phyloP scores from a whole-genome alignment of 2,329 filamentous ascomycete genomes.

The Verticillium nonalfalfae region DNA sequence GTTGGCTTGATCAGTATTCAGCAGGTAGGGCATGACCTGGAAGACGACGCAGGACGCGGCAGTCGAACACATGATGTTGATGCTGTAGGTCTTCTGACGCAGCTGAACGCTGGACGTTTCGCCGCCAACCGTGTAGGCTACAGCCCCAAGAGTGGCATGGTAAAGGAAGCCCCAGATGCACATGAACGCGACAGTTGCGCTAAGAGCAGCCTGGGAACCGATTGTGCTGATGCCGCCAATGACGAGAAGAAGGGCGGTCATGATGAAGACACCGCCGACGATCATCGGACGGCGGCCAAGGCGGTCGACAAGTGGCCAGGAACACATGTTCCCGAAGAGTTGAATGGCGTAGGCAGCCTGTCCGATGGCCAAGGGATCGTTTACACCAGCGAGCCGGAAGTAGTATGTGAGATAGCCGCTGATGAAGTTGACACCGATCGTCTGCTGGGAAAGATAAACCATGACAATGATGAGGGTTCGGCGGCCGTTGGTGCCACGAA shows the following conservation, averaged over 20 bases:
- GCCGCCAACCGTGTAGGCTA: constrained; percentile 21
- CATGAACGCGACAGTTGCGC: constrained; percentile 20
- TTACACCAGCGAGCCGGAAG: constrained; percentile 19
- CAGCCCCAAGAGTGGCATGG: constrained; percentile 20
- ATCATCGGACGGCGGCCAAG: constrained; percentile 21
- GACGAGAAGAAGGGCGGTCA: constrained; percentile 19
- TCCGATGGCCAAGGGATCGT: constrained; percentile 18
- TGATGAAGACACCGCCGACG: constrained; percentile 18
- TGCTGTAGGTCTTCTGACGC: constrained; percentile 23
- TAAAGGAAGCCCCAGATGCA: constrained; percentile 19
- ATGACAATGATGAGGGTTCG: constrained; percentile 22
- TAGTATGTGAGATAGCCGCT: constrained; percentile 21
- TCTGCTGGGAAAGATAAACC: constrained; percentile 23
- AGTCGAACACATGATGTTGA: constrained; percentile 23
- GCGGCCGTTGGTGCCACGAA: constrained; percentile 18
- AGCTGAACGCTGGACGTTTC: constrained; percentile 21
- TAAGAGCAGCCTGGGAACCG: constrained; percentile 11
- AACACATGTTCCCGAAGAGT: constrained; percentile 20
- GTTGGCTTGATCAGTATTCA: constrained; percentile 22
- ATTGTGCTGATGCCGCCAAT: constrained; percentile 23
- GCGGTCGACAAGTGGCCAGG: constrained; percentile 21
- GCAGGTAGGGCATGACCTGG: constrained; percentile 21
- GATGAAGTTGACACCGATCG: constrained; percentile 22
- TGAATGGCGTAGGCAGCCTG: constrained; percentile 21
- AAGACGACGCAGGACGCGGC: constrained; percentile 20